phyloP scores from a whole-genome alignment of 495 filamentous ascomycete species.

The Pseudomonodictys pantanalensis region DNA sequence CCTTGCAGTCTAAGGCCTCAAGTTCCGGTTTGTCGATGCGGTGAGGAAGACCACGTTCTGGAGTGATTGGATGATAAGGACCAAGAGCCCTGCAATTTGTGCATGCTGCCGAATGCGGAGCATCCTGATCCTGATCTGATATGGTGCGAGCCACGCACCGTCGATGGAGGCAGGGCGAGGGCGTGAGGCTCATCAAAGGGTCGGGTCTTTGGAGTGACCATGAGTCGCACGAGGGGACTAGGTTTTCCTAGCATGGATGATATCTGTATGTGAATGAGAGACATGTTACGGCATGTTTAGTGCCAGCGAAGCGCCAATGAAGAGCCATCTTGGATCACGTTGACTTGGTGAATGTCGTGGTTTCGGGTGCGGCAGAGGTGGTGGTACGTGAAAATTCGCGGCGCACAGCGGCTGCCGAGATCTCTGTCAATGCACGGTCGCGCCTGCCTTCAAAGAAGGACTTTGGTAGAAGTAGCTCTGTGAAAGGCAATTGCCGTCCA shows the following conservation, averaged over 20 bases:
- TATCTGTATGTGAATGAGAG: neutral
- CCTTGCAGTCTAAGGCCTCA: neutral
- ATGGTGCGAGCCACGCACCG: neutral
- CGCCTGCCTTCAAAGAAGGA: neutral
- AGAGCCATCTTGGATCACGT: neutral
- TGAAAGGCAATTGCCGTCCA: too few species aligned
- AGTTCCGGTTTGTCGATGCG: slow-evolving; percentile 18
- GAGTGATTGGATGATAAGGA: slow-evolving; percentile 24
- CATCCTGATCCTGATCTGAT: neutral
- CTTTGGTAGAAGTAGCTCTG: neutral
- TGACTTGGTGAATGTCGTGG: too few species aligned
- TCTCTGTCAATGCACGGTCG: neutral
- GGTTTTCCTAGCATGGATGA: neutral
- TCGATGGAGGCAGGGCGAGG: neutral
- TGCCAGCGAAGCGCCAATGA: neutral
- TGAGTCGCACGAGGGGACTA: neutral
- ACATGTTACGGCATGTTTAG: neutral
- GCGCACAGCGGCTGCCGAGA: too few species aligned
- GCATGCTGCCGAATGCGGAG: slow-evolving; percentile 7
- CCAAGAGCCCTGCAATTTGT: neutral
- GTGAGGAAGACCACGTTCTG: slow-evolving; percentile 29
- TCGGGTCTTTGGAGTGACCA: neutral
- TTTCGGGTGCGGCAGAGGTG: too few species aligned
- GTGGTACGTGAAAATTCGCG: too few species aligned
- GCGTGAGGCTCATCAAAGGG: neutral